Conservation (phyloP, 2,329 filamentous ascomycete genomes). For the Penicillium sp. region DNA sequence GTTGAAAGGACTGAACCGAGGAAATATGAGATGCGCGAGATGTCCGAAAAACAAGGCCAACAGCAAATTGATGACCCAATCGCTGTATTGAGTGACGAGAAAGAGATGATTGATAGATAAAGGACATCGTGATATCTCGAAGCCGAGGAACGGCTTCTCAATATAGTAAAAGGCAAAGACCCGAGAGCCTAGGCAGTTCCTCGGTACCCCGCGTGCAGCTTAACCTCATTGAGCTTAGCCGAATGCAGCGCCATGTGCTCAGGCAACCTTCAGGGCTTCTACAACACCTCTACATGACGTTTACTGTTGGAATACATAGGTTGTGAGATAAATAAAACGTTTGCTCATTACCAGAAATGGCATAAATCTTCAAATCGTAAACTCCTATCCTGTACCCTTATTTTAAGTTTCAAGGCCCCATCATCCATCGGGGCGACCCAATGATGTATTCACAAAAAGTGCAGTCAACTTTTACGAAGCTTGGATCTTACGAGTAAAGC, state of each 20-base stretch:
- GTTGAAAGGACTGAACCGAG: background rate
- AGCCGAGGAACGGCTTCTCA: background rate
- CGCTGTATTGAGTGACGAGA: constrained; percentile 1
- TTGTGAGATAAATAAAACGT: constrained; percentile 5
- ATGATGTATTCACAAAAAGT: constrained; percentile 22
- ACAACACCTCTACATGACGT: background rate
- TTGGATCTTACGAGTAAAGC: constrained; percentile 72
- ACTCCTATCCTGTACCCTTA: constrained; percentile 32
- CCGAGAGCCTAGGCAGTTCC: constrained; percentile 24
- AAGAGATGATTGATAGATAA: background rate
- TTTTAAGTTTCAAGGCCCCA: constrained; percentile 30
- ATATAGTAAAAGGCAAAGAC: constrained; percentile 12
- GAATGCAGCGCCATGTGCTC: constrained; percentile 17
- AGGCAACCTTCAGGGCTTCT: background rate
- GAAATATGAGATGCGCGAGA: background rate
- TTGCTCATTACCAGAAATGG: constrained; percentile 21
- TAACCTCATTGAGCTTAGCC: constrained; percentile 16
- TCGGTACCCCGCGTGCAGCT: constrained; percentile 22
- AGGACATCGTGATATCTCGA: constrained; percentile 8
- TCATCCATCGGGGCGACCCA: constrained; percentile 27
- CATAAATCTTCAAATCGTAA: constrained; percentile 26
- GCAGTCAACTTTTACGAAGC: constrained; percentile 15
- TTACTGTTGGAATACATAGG: background rate
- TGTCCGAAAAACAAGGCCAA: background rate
- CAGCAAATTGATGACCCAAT: background rate